Conservation (phyloP, 371 early-diverging fungal genomes). For the Mortierella sp. region DNA sequence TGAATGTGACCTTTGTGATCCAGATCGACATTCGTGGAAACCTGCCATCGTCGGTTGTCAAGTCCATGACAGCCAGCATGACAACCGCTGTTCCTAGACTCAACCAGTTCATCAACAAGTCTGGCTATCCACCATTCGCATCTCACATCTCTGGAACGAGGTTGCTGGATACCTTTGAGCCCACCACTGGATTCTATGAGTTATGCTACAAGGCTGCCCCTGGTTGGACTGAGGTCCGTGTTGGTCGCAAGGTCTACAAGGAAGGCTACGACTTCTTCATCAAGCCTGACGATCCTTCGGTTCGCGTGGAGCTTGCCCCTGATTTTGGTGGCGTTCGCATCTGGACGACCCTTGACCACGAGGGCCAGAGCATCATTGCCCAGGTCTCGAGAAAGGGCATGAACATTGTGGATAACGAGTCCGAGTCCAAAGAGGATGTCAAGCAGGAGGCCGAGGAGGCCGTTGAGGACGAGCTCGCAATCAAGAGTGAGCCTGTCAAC, state of each 20-base stretch:
- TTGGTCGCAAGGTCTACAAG: conserved; percentile 53
- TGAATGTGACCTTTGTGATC: conserved; percentile 67
- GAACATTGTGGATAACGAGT: conserved; percentile 24
- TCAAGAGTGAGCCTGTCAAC: background rate
- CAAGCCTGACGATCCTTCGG: conserved; percentile 53
- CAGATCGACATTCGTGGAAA: conserved; percentile 65
- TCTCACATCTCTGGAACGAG: conserved; percentile 52
- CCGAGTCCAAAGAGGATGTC: conserved; percentile 8
- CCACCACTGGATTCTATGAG: conserved; percentile 42
- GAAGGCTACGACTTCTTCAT: conserved; percentile 54
- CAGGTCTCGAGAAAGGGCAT: conserved; percentile 51
- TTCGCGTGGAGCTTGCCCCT: conserved; percentile 47
- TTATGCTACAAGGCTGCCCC: conserved; percentile 53
- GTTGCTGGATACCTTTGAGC: conserved; percentile 44
- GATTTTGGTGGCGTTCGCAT: conserved; percentile 53
- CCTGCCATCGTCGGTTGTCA: conserved; percentile 37
- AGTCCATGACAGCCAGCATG: conserved; percentile 52
- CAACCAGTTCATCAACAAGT: conserved; percentile 54
- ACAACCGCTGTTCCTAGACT: conserved; percentile 35
- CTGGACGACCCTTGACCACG: conserved; percentile 52
- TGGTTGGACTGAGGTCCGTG: conserved; percentile 52
- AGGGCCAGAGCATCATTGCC: conserved; percentile 54
- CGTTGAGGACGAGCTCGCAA: background rate
- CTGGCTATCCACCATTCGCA: conserved; percentile 48
- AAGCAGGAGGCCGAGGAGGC: conserved; percentile 4